Conservation (phyloP, 1,139 yeast species). For the Saccharomyces hybrid region DNA sequence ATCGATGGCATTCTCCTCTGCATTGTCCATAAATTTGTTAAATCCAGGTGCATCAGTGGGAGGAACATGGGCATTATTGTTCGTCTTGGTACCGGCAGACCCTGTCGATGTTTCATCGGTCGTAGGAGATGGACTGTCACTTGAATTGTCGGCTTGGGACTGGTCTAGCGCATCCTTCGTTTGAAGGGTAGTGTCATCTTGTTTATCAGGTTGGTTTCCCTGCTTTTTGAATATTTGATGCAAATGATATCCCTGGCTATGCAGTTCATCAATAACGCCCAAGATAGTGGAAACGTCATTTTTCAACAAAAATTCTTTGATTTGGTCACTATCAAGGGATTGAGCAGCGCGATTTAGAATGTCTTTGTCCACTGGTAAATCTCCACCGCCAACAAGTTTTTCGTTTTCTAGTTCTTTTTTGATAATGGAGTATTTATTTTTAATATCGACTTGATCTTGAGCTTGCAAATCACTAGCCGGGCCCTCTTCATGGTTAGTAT, state of each 20-base stretch:
- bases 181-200: neutral
- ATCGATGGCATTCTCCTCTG: slow-evolving; percentile 34
- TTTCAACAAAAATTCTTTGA: slow-evolving; percentile 44
- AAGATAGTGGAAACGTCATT: slow-evolving; percentile 49
- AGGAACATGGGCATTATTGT: neutral
- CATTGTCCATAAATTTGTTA: slow-evolving; percentile 10
- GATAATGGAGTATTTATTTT: slow-evolving; percentile 7
- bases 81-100: neutral
- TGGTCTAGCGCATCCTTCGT: neutral
- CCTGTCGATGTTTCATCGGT: neutral
- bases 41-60: slow-evolving; percentile 10
- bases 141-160: neutral
- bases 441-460: slow-evolving; percentile 1
- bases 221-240: slow-evolving; percentile 42
- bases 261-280: slow-evolving; percentile 42
- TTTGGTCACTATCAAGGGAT: slow-evolving; percentile 44
- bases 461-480: slow-evolving; percentile 4
- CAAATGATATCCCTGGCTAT: slow-evolving; percentile 45
- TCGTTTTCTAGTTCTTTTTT: slow-evolving; percentile 10
- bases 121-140: neutral
- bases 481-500: slow-evolving; percentile 14
- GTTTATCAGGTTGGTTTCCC: neutral
- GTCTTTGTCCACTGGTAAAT: slow-evolving; percentile 13
- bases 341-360: slow-evolving; percentile 21
- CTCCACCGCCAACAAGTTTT: neutral